These are phyloP conservation scores for Boletus pseudopeckii DNA, from an alignment of 768 basidiomycete genomes.

Conservation along the genomic window DNA sequence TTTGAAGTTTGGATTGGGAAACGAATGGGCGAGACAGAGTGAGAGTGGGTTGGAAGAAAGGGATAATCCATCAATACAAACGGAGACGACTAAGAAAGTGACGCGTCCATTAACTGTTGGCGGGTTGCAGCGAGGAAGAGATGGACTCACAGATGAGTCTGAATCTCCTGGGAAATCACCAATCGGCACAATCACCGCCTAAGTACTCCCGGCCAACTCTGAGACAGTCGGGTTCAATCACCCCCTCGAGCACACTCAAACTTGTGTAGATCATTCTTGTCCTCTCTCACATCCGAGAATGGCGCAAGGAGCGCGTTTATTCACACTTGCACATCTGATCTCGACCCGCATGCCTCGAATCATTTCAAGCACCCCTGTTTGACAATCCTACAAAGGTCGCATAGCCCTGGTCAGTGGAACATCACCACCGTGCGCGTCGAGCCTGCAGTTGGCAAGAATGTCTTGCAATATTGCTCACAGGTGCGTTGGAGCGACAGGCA, in stretches of 20 bases:
- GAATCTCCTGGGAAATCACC: not conserved
- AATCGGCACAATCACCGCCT: not conserved
- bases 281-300: not conserved
- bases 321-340: not conserved
- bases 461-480: not conserved
- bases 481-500: not conserved
- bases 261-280: not conserved
- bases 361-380: not conserved
- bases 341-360: not conserved
- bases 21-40: not conserved
- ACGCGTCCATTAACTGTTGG: not conserved
- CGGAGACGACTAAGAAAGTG: not conserved
- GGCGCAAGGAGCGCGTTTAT: not conserved
- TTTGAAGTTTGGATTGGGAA: no score
- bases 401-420: no score
- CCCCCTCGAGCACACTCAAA: not conserved
- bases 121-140: not conserved
- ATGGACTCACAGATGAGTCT: no score
- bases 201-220: no score
- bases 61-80: not conserved
- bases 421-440: not conserved
- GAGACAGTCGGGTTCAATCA: no score
- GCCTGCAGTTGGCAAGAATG: not conserved
- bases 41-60: not conserved
- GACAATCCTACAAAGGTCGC: no score